Percentiles rank a stretch among this genome's conserved stretches.
Evolutionary conservation across 2,329 filamentous ascomycete genomes (phyloP).

Genomic region (Pleurostoma richardsiae): DNA sequence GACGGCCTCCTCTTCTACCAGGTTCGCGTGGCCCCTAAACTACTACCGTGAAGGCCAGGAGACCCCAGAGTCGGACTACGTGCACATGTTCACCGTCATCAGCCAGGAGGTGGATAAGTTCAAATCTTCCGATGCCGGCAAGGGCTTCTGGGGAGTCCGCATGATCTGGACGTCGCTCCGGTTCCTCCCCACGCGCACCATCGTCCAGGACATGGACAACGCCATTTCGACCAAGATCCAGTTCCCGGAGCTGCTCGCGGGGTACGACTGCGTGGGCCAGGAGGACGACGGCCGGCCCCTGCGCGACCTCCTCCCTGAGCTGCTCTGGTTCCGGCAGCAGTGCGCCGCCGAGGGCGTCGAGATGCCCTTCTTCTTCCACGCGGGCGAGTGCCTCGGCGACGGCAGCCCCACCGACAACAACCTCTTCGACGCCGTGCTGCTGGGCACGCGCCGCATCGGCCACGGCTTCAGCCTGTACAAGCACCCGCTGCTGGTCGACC

Average conservation of each 20-base stretch:
- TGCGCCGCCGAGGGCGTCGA: conserved; percentile 73
- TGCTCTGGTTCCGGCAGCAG: conserved; percentile 91
- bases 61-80: conserved; percentile 60
- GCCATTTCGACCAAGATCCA: conserved; percentile 78
- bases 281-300: conserved; percentile 77
- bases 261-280: conserved; percentile 86
- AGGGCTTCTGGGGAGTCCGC: conserved; percentile 76
- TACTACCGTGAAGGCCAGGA: conserved; percentile 64
- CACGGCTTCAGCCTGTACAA: conserved; percentile 87
- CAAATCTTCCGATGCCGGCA: conserved; percentile 63
- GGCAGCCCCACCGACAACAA: conserved; percentile 74
- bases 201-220: conserved; percentile 79
- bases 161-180: conserved; percentile 82
- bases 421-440: conserved; percentile 81
- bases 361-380: conserved; percentile 94
- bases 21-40: conserved; percentile 67
- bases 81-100: conserved; percentile 66
- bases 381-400: conserved; percentile 76
- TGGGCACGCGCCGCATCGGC: conserved; percentile 84
- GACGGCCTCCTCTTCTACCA: conserved; percentile 9
- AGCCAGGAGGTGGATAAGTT: conserved; percentile 76
- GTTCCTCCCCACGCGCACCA: conserved; percentile 53
- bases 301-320: conserved; percentile 70
- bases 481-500: conserved; percentile 82
- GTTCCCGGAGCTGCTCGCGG: conserved; percentile 75